phyloP scores from a whole-genome alignment of 1,284 basidiomycete species.

The Acaromyces ingoldii region DNA sequence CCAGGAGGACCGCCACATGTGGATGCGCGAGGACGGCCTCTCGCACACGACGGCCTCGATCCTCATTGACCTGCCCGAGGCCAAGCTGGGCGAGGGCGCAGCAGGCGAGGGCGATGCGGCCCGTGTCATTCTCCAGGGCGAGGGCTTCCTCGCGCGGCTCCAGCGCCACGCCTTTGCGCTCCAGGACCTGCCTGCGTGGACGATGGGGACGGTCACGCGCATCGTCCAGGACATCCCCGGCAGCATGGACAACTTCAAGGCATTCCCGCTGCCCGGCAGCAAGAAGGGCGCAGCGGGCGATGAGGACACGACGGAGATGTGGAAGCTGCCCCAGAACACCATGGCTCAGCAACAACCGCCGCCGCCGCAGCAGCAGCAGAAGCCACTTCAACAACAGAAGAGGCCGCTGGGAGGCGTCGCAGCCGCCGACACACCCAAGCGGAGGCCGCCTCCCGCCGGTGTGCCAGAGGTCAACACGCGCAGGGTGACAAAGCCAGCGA shows the following conservation, averaged over 20 bases:
- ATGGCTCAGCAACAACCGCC: neutral
- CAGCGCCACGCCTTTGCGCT: slow-evolving; percentile 25
- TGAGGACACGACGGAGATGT: too few relatives aligned
- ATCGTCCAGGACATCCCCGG: neutral
- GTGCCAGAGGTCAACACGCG: neutral
- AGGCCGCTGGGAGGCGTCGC: slow-evolving; percentile 3
- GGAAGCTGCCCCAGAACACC: too few relatives aligned
- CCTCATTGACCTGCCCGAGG: slow-evolving; percentile 74
- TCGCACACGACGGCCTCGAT: slow-evolving; percentile 59
- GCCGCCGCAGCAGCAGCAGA: neutral
- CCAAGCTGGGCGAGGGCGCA: slow-evolving; percentile 50
- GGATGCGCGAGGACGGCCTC: slow-evolving; percentile 79
- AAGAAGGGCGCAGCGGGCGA: too few relatives aligned
- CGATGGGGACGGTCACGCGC: neutral
- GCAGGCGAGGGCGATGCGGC: slow-evolving; percentile 18
- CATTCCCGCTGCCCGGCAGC: too few relatives aligned
- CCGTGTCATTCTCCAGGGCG: slow-evolving; percentile 49
- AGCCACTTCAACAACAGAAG: too few relatives aligned
- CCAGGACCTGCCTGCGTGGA: neutral
- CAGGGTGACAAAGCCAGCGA: neutral
- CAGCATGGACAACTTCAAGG: too few relatives aligned
- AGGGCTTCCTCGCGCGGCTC: slow-evolving; percentile 58
- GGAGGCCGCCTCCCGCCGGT: neutral
- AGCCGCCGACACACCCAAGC: neutral
- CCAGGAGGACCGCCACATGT: slow-evolving; percentile 62